A percentile compares a stretch with the other conserved stretches of the same genome.
These are phyloP conservation scores for Xylaria digitata DNA, from an alignment of 2,329 filamentous ascomycete species.

Conservation along the genomic window DNA sequence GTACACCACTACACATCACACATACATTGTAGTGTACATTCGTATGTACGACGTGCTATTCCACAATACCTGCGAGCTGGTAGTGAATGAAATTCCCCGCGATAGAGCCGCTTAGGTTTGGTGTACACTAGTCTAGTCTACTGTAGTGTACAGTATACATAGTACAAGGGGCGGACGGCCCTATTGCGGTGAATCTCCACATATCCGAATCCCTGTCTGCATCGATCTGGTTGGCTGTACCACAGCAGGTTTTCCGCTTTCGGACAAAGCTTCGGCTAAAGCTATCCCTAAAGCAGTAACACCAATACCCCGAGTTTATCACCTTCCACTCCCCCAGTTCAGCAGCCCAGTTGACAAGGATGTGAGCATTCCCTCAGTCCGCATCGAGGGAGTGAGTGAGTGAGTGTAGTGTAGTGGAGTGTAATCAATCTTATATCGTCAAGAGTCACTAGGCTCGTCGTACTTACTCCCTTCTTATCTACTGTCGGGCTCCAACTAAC, in stretches of 20 bases:
- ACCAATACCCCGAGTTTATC: constrained; percentile 16
- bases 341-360: background rate
- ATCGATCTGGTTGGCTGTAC: constrained; percentile 36
- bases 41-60: background rate
- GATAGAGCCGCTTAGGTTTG: constrained; percentile 48
- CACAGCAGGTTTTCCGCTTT: constrained; percentile 33
- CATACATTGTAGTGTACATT: background rate
- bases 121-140: background rate
- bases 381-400: background rate
- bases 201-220: constrained; percentile 32
- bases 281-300: constrained; percentile 26
- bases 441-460: background rate
- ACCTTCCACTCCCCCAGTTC: background rate
- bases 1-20: no score
- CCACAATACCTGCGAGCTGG: constrained; percentile 20
- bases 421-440: background rate
- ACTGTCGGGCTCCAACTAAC: background rate
- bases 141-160: constrained; percentile 4
- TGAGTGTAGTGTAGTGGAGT: background rate
- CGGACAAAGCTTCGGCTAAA: constrained; percentile 29
- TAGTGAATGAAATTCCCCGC: constrained; percentile 45
- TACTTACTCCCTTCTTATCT: background rate
- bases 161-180: constrained; percentile 46
- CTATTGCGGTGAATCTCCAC: constrained; percentile 48
- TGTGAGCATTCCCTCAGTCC: no score